Conservation (phyloP, 768 basidiomycete species). For the Mycena albidolilacea region DNA sequence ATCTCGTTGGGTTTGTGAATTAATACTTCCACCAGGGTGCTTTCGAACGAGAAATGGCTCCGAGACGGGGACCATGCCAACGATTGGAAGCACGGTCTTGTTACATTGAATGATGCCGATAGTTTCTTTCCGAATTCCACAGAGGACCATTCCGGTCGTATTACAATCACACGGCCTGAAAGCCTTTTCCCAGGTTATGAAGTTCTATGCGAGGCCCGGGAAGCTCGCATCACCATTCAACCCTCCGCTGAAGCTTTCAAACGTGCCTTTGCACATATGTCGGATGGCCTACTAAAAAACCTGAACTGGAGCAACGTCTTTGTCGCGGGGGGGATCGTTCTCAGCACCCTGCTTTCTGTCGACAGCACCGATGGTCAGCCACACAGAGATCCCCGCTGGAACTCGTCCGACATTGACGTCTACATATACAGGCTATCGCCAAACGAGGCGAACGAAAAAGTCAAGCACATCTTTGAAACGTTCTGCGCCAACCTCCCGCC, state of each 20-base stretch:
- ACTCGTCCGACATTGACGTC: slow-evolving; percentile 29
- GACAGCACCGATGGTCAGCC: not conserved
- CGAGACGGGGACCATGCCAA: not conserved
- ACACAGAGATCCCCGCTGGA: slow-evolving; percentile 9
- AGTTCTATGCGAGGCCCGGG: slow-evolving; percentile 7
- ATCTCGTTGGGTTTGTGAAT: not conserved
- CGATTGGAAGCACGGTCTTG: slow-evolving; percentile 23
- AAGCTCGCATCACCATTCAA: slow-evolving; percentile 16
- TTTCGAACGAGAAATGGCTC: slow-evolving; percentile 22
- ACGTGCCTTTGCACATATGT: slow-evolving; percentile 17
- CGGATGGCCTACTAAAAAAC: slow-evolving; percentile 9
- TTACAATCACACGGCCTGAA: slow-evolving; percentile 4
- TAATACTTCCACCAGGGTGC: slow-evolving; percentile 9
- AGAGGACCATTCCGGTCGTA: not conserved
- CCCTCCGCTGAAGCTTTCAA: slow-evolving; percentile 15
- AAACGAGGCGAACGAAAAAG: too few species aligned
- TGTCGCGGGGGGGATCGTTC: not conserved
- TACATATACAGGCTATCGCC: slow-evolving; percentile 4
- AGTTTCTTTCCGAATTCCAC: slow-evolving; percentile 8
- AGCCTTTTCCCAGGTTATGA: not conserved
- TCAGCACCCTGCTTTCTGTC: slow-evolving; percentile 18
- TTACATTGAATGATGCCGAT: slow-evolving; percentile 14
- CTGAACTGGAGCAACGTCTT: slow-evolving; percentile 16
- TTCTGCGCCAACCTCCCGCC: slow-evolving; percentile 23
- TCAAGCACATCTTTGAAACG: not conserved